Base-by-base conservation (phyloP, 163 green algal species). In the Botryococcus braunii region DNA sequence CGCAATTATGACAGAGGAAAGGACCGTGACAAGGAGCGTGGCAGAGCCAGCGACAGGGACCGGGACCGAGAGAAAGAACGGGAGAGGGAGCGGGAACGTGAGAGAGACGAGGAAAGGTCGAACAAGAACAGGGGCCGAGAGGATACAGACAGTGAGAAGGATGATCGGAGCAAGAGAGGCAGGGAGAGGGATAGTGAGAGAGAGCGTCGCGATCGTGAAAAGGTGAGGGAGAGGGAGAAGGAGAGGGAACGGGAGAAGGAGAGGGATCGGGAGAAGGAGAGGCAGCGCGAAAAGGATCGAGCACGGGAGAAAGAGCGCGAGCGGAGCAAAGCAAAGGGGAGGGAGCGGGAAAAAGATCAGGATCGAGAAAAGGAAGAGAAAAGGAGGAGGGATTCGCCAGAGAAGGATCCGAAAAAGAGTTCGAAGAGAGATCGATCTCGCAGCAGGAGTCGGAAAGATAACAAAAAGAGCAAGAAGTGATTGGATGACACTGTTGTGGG, bases 41-140 rank as follows among this genome's bases (percentile, higher is more conserved):
- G 47, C 48, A 69, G 69, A 25, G 65, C 48, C 37, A 37, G 47
- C 17, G 55, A 36, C 41, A 69, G 60, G n/a, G 61, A 67, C 39
- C 38, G 46, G 29, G 38, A 8, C n/a, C 36, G 65, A 7, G 62
- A 66, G 35, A 55, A 38, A 1, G 35, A 66, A 27, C 13, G 21
- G 46, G 46, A 13, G 21, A 55, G 46, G 13, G 46, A 55, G 17
- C n/a, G n/a, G n/a, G n/a, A n/a, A n/a, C n/a, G n/a, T n/a, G n/a
- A n/a, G n/a, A n/a, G n/a, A n/a, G n/a, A n/a, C n/a, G n/a, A n/a
- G n/a, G n/a, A n/a, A n/a, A n/a, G n/a, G n/a, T n/a, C n/a, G n/a
- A n/a, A n/a, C n/a, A n/a, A n/a, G n/a, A n/a, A n/a, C n/a, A n/a
- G n/a, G n/a, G n/a, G n/a, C n/a, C n/a, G n/a, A n/a, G n/a, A n/a